Evolutionary conservation across 179 eudicot species (phyloP).

Genomic region (Gypsophila paniculata): DNA sequence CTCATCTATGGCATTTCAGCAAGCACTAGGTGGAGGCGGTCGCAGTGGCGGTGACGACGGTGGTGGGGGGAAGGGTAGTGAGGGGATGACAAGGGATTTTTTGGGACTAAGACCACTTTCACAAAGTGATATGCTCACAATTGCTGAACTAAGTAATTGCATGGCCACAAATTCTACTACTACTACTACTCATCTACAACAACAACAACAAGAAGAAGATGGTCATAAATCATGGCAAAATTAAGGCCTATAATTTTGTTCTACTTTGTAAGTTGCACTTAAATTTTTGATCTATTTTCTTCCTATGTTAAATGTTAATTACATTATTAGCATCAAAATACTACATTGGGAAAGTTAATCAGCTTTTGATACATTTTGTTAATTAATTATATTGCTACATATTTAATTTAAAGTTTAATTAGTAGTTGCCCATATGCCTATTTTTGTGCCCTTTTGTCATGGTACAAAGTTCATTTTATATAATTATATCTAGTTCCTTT

Average conservation of each 20-base stretch:
- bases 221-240: slow-evolving; percentile 44
- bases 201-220: slow-evolving; percentile 15
- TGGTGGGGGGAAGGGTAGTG: slow-evolving; percentile 26
- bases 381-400: background rate
- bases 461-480: slow-evolving; percentile 9
- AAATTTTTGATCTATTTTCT: background rate
- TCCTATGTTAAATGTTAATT: too few relatives aligned
- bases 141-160: slow-evolving; percentile 44
- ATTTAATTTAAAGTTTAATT: background rate
- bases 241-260: slow-evolving; percentile 5
- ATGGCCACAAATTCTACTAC: slow-evolving; percentile 23
- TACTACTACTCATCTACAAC: slow-evolving; percentile 21
- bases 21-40: background rate
- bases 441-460: slow-evolving; percentile 26
- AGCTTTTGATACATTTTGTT: slow-evolving; percentile 22
- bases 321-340: background rate
- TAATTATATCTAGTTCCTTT: too few relatives aligned
- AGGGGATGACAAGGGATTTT: slow-evolving; percentile 78
- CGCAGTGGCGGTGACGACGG: slow-evolving; percentile 8
- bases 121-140: slow-evolving; percentile 50
- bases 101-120: slow-evolving; percentile 66
- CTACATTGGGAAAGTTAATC: slow-evolving; percentile 14
- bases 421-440: slow-evolving; percentile 8
- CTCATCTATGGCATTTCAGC: too few relatives aligned
- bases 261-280: background rate